Evolutionary conservation across 495 filamentous ascomycete genomes (phyloP), one percentile per base, ranked within the genome.

Genomic region (Filosporella fistucella): DNA sequence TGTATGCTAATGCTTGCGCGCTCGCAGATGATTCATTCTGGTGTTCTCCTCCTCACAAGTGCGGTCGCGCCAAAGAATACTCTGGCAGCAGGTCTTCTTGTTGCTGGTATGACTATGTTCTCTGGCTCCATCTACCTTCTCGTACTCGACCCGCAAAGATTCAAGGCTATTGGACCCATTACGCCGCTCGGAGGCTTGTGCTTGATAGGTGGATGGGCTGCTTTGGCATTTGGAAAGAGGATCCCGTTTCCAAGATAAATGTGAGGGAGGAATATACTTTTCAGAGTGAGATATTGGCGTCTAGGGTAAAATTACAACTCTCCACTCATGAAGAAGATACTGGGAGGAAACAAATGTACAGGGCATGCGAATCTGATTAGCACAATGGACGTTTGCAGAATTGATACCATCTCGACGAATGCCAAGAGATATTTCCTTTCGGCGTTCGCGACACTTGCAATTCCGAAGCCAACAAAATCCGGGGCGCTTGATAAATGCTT

Each of bases 161-260:
- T 77, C 58, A 69, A 70, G 41, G 68, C 68, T 28, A 33, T 82
- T 39, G 77, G 80, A 0, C 79, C 79, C 1, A 65, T 80, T 1
- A 84, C 79, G 21, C 80, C 80, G 14, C 56, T 82, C 7, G 80
- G 80, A 1, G 80, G 80, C 1, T 56, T 77, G 49, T 81, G 70
- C 38, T 57, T 80, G 54, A 78, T 80, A 58, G 76, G 65, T 11
- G 76, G 75, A 0, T 80, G 76, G 76, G 51, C 72, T n/a, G 67
- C 64, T 29, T 51, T 74, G 54, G 69, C 63, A 22, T 56, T 70
- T 45, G 60, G 52, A 33, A 64, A 52, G 53, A 64, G 63, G 50
- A 42, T 61, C 4, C 56, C 50, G 13, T 47, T 61, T 29, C 50
- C 50, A 22, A 12, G 50, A 28, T 51, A 34, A 32, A 20, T 22